Conservation (phyloP, 768 basidiomycete species). For the Lepiota brunneoincarnata region DNA sequence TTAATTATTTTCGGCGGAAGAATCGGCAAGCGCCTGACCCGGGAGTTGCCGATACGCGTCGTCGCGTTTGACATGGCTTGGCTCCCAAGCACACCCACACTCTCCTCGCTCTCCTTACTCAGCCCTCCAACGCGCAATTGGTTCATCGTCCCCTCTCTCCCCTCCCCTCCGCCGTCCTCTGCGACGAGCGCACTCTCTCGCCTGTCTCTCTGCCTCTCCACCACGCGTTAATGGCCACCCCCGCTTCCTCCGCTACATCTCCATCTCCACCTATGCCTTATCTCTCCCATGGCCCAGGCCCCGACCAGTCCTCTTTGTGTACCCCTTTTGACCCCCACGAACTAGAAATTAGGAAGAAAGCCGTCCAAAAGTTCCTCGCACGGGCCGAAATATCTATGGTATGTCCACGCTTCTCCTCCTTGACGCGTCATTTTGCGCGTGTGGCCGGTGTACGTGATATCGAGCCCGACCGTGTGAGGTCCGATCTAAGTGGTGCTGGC, state of each 20-base stretch:
- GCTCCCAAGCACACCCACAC: constrained; percentile 26
- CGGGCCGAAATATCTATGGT: constrained; percentile 82
- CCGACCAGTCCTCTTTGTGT: constrained; percentile 34
- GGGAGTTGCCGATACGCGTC: constrained; percentile 53
- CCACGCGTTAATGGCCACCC: constrained; percentile 68
- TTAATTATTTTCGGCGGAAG: constrained; percentile 14
- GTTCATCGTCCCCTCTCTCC: constrained; percentile 22
- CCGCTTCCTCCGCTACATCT: constrained; percentile 79
- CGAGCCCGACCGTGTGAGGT: constrained; percentile 16
- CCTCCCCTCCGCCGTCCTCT: constrained; percentile 27
- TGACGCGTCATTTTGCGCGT: constrained; percentile 46
- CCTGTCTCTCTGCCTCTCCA: constrained; percentile 16
- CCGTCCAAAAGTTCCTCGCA: constrained; percentile 73
- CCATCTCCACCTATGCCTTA: constrained; percentile 74
- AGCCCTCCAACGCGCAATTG: constrained; percentile 21
- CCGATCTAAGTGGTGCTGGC: constrained; percentile 12
- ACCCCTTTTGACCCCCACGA: constrained; percentile 41
- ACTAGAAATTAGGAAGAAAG: constrained; percentile 60
- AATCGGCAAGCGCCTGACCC: constrained; percentile 32
- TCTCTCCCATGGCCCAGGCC: constrained; percentile 42
- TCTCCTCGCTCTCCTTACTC: constrained; percentile 29
- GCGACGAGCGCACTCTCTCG: constrained; percentile 32
- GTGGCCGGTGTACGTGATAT: constrained; percentile 21
- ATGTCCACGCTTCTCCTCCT: constrained; percentile 34
- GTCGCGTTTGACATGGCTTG: constrained; percentile 44